Conservation (phyloP, 108 stramenopile genomes). For the Nitzschia sp. region DNA sequence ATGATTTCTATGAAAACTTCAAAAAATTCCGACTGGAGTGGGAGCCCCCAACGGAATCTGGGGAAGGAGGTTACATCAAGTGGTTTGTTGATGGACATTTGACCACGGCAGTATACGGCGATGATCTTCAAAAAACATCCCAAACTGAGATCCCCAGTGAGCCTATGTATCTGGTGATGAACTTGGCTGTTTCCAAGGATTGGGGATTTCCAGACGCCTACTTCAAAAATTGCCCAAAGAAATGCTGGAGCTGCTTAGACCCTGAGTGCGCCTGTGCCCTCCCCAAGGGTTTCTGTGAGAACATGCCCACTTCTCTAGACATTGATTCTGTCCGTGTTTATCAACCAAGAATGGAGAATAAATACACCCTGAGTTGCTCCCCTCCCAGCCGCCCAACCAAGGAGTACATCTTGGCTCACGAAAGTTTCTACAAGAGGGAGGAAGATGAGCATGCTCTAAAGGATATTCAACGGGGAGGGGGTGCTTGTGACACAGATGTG, state of each 20-base stretch:
- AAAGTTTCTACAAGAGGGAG: constrained; percentile 60
- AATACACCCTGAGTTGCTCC: constrained; percentile 73
- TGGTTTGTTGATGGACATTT: constrained; percentile 74
- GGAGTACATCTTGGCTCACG: constrained; percentile 72
- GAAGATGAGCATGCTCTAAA: constrained; percentile 55
- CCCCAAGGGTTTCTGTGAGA: constrained; percentile 77
- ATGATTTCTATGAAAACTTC: constrained; percentile 48
- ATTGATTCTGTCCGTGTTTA: constrained; percentile 84
- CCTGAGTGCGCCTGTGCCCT: constrained; percentile 78
- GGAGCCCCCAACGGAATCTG: constrained; percentile 66
- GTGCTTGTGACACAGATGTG: constrained; percentile 31
- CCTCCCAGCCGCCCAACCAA: constrained; percentile 68
- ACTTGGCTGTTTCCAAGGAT: constrained; percentile 68
- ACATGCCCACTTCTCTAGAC: constrained; percentile 78
- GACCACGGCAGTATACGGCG: constrained; percentile 54
- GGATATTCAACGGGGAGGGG: constrained; percentile 56
- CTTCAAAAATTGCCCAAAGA: constrained; percentile 63
- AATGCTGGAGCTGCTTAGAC: constrained; percentile 78
- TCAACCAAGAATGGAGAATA: constrained; percentile 66
- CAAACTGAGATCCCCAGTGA: constrained; percentile 75
- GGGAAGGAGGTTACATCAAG: constrained; percentile 57
- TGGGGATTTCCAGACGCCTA: constrained; percentile 83
- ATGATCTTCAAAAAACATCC: constrained; percentile 46
- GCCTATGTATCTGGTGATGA: constrained; percentile 84
- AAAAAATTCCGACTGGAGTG: constrained; percentile 80